Evolutionary conservation across 495 filamentous ascomycete species (phyloP), one percentile per base, ranked within the genome.

Genomic region (Rostrohypoxylon terebratum): DNA sequence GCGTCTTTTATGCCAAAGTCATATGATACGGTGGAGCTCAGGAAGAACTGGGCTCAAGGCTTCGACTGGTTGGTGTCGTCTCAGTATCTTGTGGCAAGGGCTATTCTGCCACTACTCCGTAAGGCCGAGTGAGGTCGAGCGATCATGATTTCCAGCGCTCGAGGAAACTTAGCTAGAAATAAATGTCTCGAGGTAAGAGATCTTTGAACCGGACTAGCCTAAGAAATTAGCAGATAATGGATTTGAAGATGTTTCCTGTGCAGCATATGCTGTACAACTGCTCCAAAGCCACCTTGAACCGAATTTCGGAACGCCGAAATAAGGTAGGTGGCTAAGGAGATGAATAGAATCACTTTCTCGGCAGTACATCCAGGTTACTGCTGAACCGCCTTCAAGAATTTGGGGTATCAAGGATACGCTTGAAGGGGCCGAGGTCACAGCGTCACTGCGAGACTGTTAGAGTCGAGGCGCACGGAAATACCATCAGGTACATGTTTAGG

Each of bases 351-450:
- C 42, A 54, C 68, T 21, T 82, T 77, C 66, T 82, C 69, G 60
- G 70, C 59, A 4, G 70, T 48, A 11, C 75, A 61, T 25, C 77
- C 78, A 3, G 78, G 79, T 23, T 54, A 66, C 63, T 77, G 75
- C 14, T 82, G 80, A 66, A 83, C 81, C 11, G 81, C 73, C 18
- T 84, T 84, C 55, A 82, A 78, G 53, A 72, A 73, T 38, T 81
- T 72, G 36, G 14, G 75, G 77, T 4, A 63, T 63, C 18, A 80
- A 79, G 60, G 69, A 78, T 63, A 78, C 77, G 1, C 40, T 75
- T 20, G 77, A 74, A 51, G 78, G 78, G 28, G 80, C 77, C 9
- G 78, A 83, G 61, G 73, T 77, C n/a, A 73, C 79, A 57, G 74
- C 75, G 73, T 77, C n/a, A 73, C 79, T 59, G 74, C 75, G 38